Evolutionary conservation across 148 eudicot species (phyloP).

Genomic region (Cornus florida): DNA sequence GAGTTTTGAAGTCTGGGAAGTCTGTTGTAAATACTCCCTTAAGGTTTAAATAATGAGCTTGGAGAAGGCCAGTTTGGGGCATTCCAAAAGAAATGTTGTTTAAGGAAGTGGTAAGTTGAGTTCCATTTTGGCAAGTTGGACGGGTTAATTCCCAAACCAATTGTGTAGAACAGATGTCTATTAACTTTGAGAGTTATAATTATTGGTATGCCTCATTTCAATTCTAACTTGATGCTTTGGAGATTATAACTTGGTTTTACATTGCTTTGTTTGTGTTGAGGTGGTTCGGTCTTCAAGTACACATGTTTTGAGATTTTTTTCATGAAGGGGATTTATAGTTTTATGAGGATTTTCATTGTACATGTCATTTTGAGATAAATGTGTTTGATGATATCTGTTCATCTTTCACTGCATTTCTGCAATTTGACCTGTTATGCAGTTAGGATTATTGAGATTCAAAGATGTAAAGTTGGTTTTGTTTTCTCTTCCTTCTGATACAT

Average conservation of each 20-base stretch:
- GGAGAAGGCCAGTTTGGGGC: conserved; percentile 26
- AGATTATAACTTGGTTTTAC: no score
- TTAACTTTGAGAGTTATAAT: conserved; percentile 13
- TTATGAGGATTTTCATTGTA: no score
- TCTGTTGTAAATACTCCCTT: conserved; percentile 18
- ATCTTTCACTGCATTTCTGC: not conserved
- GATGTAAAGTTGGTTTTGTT: no score
- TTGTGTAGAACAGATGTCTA: conserved; percentile 28
- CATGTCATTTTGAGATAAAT: no score
- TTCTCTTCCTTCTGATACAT: no score
- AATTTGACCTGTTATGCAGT: not conserved
- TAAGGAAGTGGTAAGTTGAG: conserved; percentile 20
- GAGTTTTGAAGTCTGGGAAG: conserved; percentile 28
- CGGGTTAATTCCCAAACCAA: conserved; percentile 31
- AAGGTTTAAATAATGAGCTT: conserved; percentile 23
- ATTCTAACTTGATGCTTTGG: no score
- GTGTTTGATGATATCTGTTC: no score
- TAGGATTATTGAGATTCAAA: not conserved
- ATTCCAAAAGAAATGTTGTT: conserved; percentile 29
- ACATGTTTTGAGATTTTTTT: not conserved
- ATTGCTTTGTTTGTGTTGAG: no score
- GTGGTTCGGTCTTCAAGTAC: not conserved
- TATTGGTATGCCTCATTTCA: no score
- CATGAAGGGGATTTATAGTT: no score
- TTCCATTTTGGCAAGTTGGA: conserved; percentile 24